phyloP scores from a whole-genome alignment of 2,329 filamentous ascomycete genomes.

The Fusarium sp. region DNA sequence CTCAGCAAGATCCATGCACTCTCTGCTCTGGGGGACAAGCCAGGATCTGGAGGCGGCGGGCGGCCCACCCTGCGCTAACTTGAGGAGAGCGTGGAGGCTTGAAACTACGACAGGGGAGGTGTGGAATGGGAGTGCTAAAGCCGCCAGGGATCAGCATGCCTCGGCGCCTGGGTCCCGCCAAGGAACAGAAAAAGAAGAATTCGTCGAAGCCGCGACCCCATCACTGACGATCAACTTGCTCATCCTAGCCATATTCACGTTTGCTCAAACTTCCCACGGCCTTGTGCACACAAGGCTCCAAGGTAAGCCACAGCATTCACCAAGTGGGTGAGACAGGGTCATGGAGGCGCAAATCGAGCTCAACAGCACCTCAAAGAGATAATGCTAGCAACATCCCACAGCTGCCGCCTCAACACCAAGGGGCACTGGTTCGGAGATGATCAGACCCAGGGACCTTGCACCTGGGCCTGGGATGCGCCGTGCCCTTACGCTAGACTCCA shows the following conservation, averaged over 20 bases:
- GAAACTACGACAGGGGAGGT: slow-evolving; percentile 26
- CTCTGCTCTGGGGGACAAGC: slow-evolving; percentile 19
- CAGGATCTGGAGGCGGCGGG: slow-evolving; percentile 24
- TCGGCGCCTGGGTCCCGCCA: slow-evolving; percentile 35
- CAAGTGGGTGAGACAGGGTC: not conserved
- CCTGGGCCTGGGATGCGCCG: slow-evolving; percentile 25
- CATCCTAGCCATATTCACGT: not conserved
- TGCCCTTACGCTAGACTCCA: slow-evolving; percentile 37
- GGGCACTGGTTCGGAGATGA: slow-evolving; percentile 36
- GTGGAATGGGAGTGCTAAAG: slow-evolving; percentile 32
- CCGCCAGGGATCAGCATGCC: slow-evolving; percentile 36
- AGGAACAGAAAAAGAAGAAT: slow-evolving; percentile 45
- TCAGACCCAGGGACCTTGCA: slow-evolving; percentile 38
- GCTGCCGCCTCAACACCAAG: slow-evolving; percentile 16
- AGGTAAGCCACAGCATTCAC: not conserved
- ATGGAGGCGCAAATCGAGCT: not conserved
- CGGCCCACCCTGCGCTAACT: slow-evolving; percentile 28
- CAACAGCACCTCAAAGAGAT: not conserved
- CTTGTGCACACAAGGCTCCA: not conserved
- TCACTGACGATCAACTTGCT: slow-evolving; percentile 25
- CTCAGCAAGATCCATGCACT: slow-evolving; percentile 20
- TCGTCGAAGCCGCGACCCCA: slow-evolving; percentile 33
- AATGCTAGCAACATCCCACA: slow-evolving; percentile 4
- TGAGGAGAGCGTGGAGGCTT: slow-evolving; percentile 29
- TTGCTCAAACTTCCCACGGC: not conserved